Evolutionary conservation across 2,329 filamentous ascomycete species (phyloP).

Genomic region (Onygenales sp.): DNA sequence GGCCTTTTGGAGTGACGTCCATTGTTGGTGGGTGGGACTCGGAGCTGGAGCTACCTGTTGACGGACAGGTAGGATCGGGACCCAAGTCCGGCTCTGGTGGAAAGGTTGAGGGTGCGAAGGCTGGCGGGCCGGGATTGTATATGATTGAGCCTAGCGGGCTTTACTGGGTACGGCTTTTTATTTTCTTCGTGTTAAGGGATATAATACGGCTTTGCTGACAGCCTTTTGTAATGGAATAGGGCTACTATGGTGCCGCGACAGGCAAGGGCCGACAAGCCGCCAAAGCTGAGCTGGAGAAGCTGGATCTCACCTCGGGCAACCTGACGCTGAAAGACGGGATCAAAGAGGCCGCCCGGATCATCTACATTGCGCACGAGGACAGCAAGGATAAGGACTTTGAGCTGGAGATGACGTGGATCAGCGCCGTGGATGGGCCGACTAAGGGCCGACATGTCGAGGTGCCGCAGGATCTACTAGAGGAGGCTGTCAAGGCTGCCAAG

Average conservation of each 20-base stretch:
- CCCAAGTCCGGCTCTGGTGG: slow-evolving; percentile 73
- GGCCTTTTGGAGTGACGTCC: slow-evolving; percentile 91
- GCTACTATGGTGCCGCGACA: slow-evolving; percentile 95
- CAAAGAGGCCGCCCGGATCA: slow-evolving; percentile 93
- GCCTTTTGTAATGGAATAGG: slow-evolving; percentile 34
- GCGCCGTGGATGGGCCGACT: slow-evolving; percentile 70
- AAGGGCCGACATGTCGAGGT: slow-evolving; percentile 91
- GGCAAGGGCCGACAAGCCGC: slow-evolving; percentile 94
- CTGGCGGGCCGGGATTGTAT: slow-evolving; percentile 88
- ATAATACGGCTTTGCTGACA: slow-evolving; percentile 15
- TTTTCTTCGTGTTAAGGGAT: background rate
- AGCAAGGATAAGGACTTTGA: slow-evolving; percentile 99
- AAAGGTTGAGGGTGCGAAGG: slow-evolving; percentile 63
- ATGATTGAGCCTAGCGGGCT: slow-evolving; percentile 98
- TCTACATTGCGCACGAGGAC: slow-evolving; percentile 95
- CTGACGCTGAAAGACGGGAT: slow-evolving; percentile 79
- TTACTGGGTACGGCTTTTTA: slow-evolving; percentile 61
- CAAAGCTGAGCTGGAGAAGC: slow-evolving; percentile 97
- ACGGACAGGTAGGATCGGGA: slow-evolving; percentile 79
- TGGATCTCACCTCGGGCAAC: slow-evolving; percentile 69
- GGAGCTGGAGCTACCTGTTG: slow-evolving; percentile 73
- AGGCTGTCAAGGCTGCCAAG: slow-evolving; percentile 88
- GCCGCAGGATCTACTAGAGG: slow-evolving; percentile 78
- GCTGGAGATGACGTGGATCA: slow-evolving; percentile 99
- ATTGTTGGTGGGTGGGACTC: slow-evolving; percentile 93